Percentiles rank a stretch among this genome's conserved stretches.
phyloP scores from a whole-genome alignment of 2,329 filamentous ascomycete genomes.

The Aspergillus candidus region DNA sequence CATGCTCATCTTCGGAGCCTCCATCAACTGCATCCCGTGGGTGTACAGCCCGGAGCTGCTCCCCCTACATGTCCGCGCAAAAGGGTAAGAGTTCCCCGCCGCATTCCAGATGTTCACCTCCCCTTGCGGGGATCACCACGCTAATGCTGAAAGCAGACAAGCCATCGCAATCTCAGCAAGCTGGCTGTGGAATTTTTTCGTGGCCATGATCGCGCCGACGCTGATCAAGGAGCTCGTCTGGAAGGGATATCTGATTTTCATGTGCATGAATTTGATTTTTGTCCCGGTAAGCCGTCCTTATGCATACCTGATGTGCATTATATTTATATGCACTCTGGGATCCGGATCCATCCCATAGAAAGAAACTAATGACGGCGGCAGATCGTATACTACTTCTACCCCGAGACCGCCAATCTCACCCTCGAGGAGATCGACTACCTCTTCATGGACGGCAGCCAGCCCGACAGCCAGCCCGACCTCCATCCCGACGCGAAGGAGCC shows the following conservation, averaged over 20 bases:
- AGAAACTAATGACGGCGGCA: slow-evolving; percentile 3
- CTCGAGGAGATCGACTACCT: slow-evolving; percentile 43
- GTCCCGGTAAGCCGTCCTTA: slow-evolving; percentile 25
- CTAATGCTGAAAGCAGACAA: slow-evolving; percentile 11
- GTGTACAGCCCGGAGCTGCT: slow-evolving; percentile 48
- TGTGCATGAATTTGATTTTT: slow-evolving; percentile 30
- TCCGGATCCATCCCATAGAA: not conserved
- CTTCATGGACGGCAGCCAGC: slow-evolving; percentile 22
- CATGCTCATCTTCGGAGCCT: slow-evolving; percentile 41
- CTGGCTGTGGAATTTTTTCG: slow-evolving; percentile 48
- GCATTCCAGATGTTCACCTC: slow-evolving; percentile 1
- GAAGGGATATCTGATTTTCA: slow-evolving; percentile 35
- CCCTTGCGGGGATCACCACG: not conserved
- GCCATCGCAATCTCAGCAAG: slow-evolving; percentile 46
- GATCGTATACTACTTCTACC: slow-evolving; percentile 44
- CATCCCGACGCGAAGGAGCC: not conserved
- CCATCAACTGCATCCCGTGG: slow-evolving; percentile 47
- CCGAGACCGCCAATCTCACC: slow-evolving; percentile 40
- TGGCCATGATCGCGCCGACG: slow-evolving; percentile 32
- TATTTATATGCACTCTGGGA: not conserved
- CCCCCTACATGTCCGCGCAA: slow-evolving; percentile 45
- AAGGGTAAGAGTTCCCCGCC: slow-evolving; percentile 33
- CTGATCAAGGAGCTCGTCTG: slow-evolving; percentile 28
- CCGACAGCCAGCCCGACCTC: slow-evolving; percentile 6
- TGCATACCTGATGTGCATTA: not conserved